Conservation (phyloP, 768 basidiomycete genomes). For the Rhizopogon vulgaris region DNA sequence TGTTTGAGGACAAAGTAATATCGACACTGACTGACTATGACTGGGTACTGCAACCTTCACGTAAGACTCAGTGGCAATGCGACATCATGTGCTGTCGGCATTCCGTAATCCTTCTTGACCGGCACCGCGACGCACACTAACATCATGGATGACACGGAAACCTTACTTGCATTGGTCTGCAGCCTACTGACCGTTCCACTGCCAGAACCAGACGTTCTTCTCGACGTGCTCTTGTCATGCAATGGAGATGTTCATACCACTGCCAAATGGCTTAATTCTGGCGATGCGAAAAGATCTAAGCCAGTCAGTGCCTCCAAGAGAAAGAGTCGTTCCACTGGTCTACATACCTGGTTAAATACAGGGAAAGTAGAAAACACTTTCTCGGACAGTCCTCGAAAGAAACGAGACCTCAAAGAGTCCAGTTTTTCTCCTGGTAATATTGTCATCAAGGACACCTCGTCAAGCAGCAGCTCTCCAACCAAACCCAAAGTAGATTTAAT, state of each 20-base stretch:
- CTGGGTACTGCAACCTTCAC: not conserved
- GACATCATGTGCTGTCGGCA: too few species aligned
- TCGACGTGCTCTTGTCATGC: slow-evolving; percentile 52
- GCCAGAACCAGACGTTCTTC: slow-evolving; percentile 35
- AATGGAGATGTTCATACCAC: slow-evolving; percentile 54
- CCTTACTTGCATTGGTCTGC: slow-evolving; percentile 57
- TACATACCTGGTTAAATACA: slow-evolving; percentile 52
- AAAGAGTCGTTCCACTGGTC: slow-evolving; percentile 37
- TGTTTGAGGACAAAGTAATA: not conserved
- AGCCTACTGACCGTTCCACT: slow-evolving; percentile 41
- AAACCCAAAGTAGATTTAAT: slow-evolving; percentile 44
- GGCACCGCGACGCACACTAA: not conserved
- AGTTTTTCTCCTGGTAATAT: not conserved
- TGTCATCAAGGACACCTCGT: slow-evolving; percentile 11
- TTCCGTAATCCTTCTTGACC: too few species aligned
- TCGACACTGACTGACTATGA: not conserved
- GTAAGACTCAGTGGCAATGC: not conserved
- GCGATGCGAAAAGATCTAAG: slow-evolving; percentile 5
- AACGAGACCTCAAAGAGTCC: slow-evolving; percentile 8
- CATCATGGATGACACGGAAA: slow-evolving; percentile 53
- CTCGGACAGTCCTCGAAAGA: slow-evolving; percentile 8
- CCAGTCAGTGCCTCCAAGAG: slow-evolving; percentile 30
- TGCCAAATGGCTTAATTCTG: slow-evolving; percentile 33
- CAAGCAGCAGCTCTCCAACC: slow-evolving; percentile 11
- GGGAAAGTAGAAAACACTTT: not conserved